Base-by-base conservation (phyloP, 805 yeast genomes). In the Wickerhamiella sergipiensis region DNA sequence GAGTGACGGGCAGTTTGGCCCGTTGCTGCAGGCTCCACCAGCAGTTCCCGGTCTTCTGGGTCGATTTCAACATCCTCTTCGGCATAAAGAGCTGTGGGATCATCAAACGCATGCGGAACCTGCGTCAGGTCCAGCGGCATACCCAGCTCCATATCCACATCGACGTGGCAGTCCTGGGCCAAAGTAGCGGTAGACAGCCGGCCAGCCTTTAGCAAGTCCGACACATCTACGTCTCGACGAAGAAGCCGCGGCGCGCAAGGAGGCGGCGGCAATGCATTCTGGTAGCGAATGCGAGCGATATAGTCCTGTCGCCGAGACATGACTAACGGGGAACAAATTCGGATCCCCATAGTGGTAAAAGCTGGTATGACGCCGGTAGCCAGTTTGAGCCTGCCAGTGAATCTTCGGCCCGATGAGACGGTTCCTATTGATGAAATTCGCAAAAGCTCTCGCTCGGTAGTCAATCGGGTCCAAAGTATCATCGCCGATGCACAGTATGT, bases 241-340 rank as follows among this genome's bases (percentile, higher is more conserved):
- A 92, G 66, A 51, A 89, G 74, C 64, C 84, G 86, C 29, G 98
- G 97, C 45, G 95, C 87, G 54, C 92, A 74, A 22, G 90, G 83
- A 9, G 97, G 97, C 1, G 96, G 89, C 6, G 98, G 98, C 22
- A 92, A 72, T 60, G 79, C 84, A 64, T 92, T 92, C 53, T 78
- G 78, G 66, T 88, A 90, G 61, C 95, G 77, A 50, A 84, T 78
- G 58, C 83, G 82, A 45, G 95, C 94, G 51, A 71, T 64, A 52
- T 67, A 71, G 55, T 70, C 75, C 55, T 69, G 72, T 29, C 70
- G 52, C 10, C 47, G 47, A 18, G 47, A 26, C 47, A 43, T 24
- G 46, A 23, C 46, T n/a, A 23, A 43, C 22, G 46, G 42, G n/a
- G n/a, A n/a, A n/a, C n/a, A n/a, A n/a, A n/a, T n/a, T n/a, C n/a